Evolutionary conservation across 108 stramenopile species (phyloP).

Genomic region (Chaetoceros tenuissimus): DNA sequence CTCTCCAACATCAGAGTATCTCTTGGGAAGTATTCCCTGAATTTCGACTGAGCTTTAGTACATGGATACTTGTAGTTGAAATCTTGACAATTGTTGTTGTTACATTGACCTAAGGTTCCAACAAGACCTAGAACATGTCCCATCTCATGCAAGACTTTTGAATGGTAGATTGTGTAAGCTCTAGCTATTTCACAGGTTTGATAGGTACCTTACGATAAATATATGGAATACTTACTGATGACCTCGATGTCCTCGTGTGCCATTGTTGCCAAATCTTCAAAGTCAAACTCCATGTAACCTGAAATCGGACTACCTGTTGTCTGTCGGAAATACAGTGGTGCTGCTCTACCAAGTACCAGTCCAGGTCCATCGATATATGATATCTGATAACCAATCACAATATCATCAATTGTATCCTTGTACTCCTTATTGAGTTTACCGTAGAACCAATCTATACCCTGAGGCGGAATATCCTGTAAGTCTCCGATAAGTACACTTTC

Average conservation of each 20-base stretch:
- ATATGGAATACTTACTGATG: no score
- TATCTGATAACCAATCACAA: conserved; percentile 3
- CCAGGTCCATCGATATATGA: conserved; percentile 1
- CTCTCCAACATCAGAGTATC: background rate
- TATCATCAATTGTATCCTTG: conserved; percentile 1
- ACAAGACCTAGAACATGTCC: background rate
- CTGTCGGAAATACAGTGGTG: background rate
- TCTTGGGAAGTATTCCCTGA: background rate
- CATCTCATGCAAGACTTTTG: background rate
- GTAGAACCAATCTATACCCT: background rate
- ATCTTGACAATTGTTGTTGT: background rate
- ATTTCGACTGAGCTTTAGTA: background rate
- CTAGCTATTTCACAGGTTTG: no score
- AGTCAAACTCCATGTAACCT: background rate
- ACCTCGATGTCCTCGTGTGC: background rate
- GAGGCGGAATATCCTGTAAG: background rate
- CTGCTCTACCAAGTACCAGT: background rate
- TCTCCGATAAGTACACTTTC: conserved; percentile 3
- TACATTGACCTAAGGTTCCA: background rate
- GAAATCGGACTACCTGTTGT: background rate
- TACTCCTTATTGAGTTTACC: background rate
- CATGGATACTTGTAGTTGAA: background rate
- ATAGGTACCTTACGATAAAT: no score
- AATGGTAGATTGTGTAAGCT: no score
- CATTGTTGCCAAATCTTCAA: background rate